Conservation (phyloP, 2,329 filamentous ascomycete genomes). For the Arthrocladium fulminans region DNA sequence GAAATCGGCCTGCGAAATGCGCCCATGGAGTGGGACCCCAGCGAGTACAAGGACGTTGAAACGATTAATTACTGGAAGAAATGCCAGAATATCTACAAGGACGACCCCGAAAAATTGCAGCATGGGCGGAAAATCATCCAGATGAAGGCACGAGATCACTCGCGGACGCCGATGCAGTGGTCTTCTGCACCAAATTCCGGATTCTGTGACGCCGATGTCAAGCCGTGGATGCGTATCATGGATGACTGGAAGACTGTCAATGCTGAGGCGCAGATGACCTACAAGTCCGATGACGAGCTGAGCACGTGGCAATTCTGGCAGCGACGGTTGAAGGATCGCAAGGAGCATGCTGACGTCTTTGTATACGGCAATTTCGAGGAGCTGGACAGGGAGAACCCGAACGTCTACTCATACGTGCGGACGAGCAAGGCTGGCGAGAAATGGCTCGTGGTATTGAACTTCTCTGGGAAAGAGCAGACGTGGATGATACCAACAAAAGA, state of each 20-base stretch:
- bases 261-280: constrained; percentile 45
- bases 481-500: constrained; percentile 17
- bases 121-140: constrained; percentile 25
- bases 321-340: constrained; percentile 18
- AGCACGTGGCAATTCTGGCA: constrained; percentile 24
- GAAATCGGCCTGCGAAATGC: constrained; percentile 61
- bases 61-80: constrained; percentile 48
- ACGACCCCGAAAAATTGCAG: constrained; percentile 22
- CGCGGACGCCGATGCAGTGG: constrained; percentile 26
- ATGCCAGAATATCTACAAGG: constrained; percentile 25
- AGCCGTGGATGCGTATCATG: constrained; percentile 54
- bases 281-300: constrained; percentile 19
- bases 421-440: constrained; percentile 12
- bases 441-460: constrained; percentile 23
- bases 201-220: constrained; percentile 18
- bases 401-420: constrained; percentile 12
- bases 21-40: constrained; percentile 51
- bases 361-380: constrained; percentile 23
- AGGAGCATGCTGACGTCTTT: constrained; percentile 21
- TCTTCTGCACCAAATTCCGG: constrained; percentile 17
- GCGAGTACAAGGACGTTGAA: constrained; percentile 60
- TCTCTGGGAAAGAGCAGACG: constrained; percentile 20
- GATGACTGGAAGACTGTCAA: constrained; percentile 50
- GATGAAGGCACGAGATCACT: constrained; percentile 26
- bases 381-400: constrained; percentile 7